Evolutionary conservation across 352 stramenopile genomes (phyloP).

Genomic region (Globisporangium carolinianum): DNA sequence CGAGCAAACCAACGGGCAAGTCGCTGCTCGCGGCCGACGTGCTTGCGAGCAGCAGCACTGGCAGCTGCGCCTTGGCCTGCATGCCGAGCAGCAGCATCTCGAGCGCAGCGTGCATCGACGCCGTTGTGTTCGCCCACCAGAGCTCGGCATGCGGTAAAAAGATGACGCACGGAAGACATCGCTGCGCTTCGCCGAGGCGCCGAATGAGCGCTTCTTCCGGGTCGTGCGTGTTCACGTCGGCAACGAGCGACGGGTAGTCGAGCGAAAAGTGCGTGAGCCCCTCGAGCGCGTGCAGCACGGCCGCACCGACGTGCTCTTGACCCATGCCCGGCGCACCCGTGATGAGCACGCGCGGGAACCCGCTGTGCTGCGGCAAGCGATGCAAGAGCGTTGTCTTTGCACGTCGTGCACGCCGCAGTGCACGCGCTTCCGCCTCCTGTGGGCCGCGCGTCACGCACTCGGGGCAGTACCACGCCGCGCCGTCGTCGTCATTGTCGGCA

Average conservation of each 20-base stretch:
- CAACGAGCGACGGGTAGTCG: conserved; percentile 71
- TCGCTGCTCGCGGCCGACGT: conserved; percentile 32
- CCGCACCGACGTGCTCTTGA: conserved; percentile 58
- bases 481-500: conserved; percentile 4
- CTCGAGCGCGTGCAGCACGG: conserved; percentile 69
- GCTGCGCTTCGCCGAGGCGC: conserved; percentile 64
- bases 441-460: conserved; percentile 30
- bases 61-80: conserved; percentile 58
- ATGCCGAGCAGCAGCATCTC: conserved; percentile 81
- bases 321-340: conserved; percentile 53
- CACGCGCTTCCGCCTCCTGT: conserved; percentile 15
- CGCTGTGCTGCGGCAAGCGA: conserved; percentile 39
- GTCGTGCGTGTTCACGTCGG: conserved; percentile 54
- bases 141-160: conserved; percentile 71
- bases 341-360: conserved; percentile 69
- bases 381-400: conserved; percentile 22
- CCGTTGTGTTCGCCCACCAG: conserved; percentile 67
- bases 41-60: conserved; percentile 72
- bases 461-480: conserved; percentile 41
- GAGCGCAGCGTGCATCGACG: conserved; percentile 65
- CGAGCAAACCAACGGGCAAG: conserved; percentile 43
- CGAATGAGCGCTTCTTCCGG: conserved; percentile 75
- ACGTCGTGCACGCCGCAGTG: conserved; percentile 17
- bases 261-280: conserved; percentile 73
- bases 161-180: conserved; percentile 71